These are phyloP conservation scores for Barnettozyma wickerhamii DNA, from an alignment of 805 yeast species.

Conservation along the genomic window DNA sequence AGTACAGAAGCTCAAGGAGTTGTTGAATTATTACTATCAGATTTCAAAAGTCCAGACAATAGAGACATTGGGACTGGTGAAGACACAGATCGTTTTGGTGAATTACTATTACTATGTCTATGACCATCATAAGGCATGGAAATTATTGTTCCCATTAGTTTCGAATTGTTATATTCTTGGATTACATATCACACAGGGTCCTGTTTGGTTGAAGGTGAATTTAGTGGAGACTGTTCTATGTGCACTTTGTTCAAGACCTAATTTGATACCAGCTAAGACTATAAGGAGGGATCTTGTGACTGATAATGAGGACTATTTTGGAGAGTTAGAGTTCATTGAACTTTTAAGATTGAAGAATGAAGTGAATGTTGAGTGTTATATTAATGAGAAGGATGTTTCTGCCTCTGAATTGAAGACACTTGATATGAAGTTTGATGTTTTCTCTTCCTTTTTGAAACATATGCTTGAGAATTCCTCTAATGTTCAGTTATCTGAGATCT, in stretches of 20 bases:
- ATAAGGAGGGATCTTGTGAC: constrained; percentile 3
- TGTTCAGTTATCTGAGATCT: background rate
- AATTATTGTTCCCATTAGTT: constrained; percentile 17
- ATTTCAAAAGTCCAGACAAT: constrained; percentile 15
- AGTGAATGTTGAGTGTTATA: constrained; percentile 11
- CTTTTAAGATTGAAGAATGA: constrained; percentile 17
- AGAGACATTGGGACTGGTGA: constrained; percentile 14
- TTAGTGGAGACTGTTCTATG: constrained; percentile 19
- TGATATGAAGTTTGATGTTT: constrained; percentile 15
- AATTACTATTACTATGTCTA: constrained; percentile 18
- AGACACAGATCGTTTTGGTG: constrained; percentile 17
- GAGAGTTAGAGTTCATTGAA: constrained; percentile 17
- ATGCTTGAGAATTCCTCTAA: background rate
- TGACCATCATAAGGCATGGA: constrained; percentile 21
- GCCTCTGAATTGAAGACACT: constrained; percentile 9
- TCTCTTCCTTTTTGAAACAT: constrained; percentile 6
- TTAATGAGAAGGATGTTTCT: constrained; percentile 3
- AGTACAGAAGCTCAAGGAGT: background rate
- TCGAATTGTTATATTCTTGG: constrained; percentile 21
- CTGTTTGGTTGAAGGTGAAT: constrained; percentile 20
- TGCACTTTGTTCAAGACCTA: constrained; percentile 18
- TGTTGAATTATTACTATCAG: constrained; percentile 16
- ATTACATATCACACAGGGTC: constrained; percentile 17
- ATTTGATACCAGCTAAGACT: constrained; percentile 10
- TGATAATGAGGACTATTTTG: constrained; percentile 11